Base-by-base conservation (phyloP, 140 eudicot genomes). In the Oenanthe javanica region DNA sequence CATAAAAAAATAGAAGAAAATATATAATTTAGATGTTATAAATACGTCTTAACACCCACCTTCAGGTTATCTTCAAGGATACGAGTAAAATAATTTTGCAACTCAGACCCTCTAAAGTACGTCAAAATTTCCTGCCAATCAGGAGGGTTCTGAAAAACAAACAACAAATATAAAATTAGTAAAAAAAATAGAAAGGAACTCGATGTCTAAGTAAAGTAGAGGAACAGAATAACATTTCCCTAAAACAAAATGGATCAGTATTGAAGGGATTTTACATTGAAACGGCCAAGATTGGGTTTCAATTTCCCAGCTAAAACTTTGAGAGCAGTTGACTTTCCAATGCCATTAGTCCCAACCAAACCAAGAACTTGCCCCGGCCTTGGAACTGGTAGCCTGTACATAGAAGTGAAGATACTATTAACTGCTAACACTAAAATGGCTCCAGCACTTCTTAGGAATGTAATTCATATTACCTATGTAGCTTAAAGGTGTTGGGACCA, bases 341-440 rank as follows among this genome's bases (percentile, higher is more conserved):
- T 95, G 9, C 99, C 99, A 88, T 95, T 95, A 59, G 99, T 95
- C 82, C 99, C 99, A 82, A 95, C 99, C 92, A 95, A 85, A 49
- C 99, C 99, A 83, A 92, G 97, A 88, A 95, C 99, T 82, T 95
- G 99, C 12, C 99, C 99, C 10, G 99, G 97, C 84, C 99, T 87
- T 76, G 97, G 99, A 45, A 92, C 97, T 15, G 97, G 97, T 79
- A 95, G 87, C 93, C 99, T 94, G 93, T 45, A 47, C 51, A 86
- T 76, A 50, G 21, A 45, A 52, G 78, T 72, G 54, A 48, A 67
- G 49, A 52, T 54, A 82, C 21, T 64, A 2, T 72, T 13, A 47
- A 48, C 69, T 69, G 57, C 70, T 70, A 47, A 47, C 49, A 57
- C 55, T 9, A 75, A 76, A 25, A n/a, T 13, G 76, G 13, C 59